Base-by-base conservation (phyloP, 2,329 filamentous ascomycete species). In the Sporothrix schenckii region DNA sequence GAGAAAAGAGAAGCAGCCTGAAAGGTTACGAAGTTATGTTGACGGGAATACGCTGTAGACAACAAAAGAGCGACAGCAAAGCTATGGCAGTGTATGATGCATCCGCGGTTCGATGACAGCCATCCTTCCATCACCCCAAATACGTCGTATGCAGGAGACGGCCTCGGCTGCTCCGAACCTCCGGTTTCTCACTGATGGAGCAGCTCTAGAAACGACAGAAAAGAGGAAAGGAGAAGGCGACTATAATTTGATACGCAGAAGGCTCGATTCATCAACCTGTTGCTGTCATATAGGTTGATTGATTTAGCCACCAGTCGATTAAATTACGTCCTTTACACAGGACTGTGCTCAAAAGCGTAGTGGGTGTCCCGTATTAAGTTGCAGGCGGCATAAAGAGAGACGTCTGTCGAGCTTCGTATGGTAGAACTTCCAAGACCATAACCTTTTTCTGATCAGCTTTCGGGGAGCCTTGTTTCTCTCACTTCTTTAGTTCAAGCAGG, bases 381-480 rank as follows among this genome's bases (percentile, higher is more conserved):
- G 30, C 30, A 34, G 30, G 30, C 4, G 30, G 30, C 30, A 24
- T 24, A 24, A 24, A 2, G 24, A 24, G 24, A 24, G 24, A 30
- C 27, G 4, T 30, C 27, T 30, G 27, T 3, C 27, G 27, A 30
- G 27, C 27, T 30, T 30, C 2, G 24, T 30, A 30, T 5, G 27
- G 27, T 5, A 5, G 27, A 30, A 4, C 14, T 56, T 56, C 14
- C 19, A 9, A 6, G 19, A 34, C 9, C 16, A 34, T 41, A 13
- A 13, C 16, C 56, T 60, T 60, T n/a, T 39, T 60, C 34, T 39
- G 27, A 30, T 41, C 34, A 60, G 56, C 56, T 60, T 60, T 30
- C 56, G 41, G n/a, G 60, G 4, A 63, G 60, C 60, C 60, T 63
- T 63, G 24, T 49, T 60, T 63, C 21, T 30, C 27, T 30, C 27